These are phyloP conservation scores for Thamnidium elegans DNA, from an alignment of 192 early-diverging fungal genomes.

Conservation along the genomic window DNA sequence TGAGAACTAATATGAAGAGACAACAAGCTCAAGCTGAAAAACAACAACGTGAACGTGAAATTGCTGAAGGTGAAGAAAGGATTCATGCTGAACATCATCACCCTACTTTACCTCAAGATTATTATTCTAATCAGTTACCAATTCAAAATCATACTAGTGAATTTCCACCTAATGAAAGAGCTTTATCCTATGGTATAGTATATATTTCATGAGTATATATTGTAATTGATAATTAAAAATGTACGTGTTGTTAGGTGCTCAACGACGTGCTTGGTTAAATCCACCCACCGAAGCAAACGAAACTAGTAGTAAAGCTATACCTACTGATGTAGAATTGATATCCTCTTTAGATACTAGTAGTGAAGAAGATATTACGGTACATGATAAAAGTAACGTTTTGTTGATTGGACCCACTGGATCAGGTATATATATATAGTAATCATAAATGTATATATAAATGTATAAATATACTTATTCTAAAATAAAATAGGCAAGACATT, in stretches of 20 bases:
- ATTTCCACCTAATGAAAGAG: constrained; percentile 9
- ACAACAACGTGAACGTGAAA: constrained; percentile 8
- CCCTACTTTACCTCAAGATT: constrained; percentile 10
- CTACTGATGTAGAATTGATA: not conserved
- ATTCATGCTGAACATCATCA: constrained; percentile 25
- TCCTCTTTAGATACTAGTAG: not conserved
- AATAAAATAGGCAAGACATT: constrained; percentile 65
- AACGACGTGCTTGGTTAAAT: constrained; percentile 32
- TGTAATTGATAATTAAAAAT: not conserved
- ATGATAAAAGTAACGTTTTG: constrained; percentile 90
- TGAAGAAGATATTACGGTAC: constrained; percentile 41
- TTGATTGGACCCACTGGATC: constrained; percentile 85
- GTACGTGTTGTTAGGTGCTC: not conserved
- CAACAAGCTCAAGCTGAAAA: constrained; percentile 38
- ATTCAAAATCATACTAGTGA: constrained; percentile 5
- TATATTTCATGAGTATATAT: not conserved
- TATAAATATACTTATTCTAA: not conserved
- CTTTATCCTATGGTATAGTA: constrained; percentile 8
- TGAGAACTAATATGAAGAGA: constrained; percentile 63
- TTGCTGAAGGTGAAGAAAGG: constrained; percentile 16
- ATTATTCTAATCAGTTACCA: constrained; percentile 11
- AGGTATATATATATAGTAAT: constrained; percentile 35
- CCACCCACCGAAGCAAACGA: constrained; percentile 25
- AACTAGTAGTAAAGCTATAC: not conserved
- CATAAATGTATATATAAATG: not conserved